Conservation (phyloP, 306 rosid genomes). For the Sophora flavescens region DNA sequence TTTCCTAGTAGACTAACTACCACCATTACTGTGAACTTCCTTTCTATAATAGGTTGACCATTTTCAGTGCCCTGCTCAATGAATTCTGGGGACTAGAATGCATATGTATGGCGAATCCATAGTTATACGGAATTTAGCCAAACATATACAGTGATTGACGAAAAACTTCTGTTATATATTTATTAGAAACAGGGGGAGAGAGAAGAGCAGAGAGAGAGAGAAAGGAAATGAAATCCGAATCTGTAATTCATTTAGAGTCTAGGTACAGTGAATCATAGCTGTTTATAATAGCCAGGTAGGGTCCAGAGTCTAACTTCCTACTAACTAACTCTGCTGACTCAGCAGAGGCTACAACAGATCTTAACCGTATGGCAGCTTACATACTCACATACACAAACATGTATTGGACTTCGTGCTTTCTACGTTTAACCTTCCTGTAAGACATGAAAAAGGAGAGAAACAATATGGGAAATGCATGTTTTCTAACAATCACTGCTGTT, state of each 20-base stretch:
- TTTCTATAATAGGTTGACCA: constrained; percentile 14
- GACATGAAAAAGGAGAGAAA: constrained; percentile 28
- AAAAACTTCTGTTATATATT: constrained; percentile 3
- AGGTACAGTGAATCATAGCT: no score
- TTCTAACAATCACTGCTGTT: constrained; percentile 15
- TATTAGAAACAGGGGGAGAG: not conserved
- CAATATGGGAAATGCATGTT: constrained; percentile 4
- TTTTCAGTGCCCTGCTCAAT: not conserved
- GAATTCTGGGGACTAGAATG: constrained; percentile 27
- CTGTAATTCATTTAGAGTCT: no score
- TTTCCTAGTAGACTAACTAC: constrained; percentile 13
- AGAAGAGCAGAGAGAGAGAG: no score
- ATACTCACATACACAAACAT: no score
- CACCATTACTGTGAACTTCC: constrained; percentile 27
- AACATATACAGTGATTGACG: not conserved
- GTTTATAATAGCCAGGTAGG: no score
- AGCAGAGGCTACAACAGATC: no score
- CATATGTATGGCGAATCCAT: not conserved
- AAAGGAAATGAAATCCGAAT: no score
- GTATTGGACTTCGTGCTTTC: constrained; percentile 6
- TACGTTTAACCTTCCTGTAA: constrained; percentile 34
- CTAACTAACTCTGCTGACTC: no score
- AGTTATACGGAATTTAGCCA: constrained; percentile 7
- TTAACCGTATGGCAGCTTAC: no score
- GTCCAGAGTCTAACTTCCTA: no score